Evolutionary conservation across 306 rosid species (phyloP).

Genomic region (Purshia tridentata): DNA sequence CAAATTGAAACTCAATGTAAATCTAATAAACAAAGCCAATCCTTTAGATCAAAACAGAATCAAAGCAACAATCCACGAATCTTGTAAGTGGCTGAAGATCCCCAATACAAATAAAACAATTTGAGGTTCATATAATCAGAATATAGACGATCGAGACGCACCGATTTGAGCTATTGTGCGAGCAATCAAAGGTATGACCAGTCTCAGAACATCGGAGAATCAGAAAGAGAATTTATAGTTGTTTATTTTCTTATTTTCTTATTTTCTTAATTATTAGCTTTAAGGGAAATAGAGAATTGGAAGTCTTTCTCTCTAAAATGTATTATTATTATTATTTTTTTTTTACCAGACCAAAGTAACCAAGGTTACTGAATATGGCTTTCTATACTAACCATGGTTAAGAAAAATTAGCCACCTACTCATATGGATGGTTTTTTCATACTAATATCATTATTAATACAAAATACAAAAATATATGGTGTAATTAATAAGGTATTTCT

Average conservation of each 20-base stretch:
- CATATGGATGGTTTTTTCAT: no score
- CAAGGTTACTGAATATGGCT: constrained; percentile 24
- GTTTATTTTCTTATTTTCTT: neutral
- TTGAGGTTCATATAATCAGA: constrained; percentile 23
- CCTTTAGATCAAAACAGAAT: constrained; percentile 50
- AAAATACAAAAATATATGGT: no score
- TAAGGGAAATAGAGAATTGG: constrained; percentile 9
- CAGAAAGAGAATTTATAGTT: constrained; percentile 33
- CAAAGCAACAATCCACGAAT: constrained; percentile 25
- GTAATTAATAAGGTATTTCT: no score
- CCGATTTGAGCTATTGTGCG: constrained; percentile 40
- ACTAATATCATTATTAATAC: no score
- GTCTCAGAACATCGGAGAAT: constrained; percentile 57
- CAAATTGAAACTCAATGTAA: constrained; percentile 31
- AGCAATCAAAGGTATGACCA: constrained; percentile 51
- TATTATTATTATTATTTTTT: constrained; percentile 6
- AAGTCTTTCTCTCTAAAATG: constrained; percentile 19
- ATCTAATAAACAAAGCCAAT: constrained; percentile 28
- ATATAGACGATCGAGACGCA: constrained; percentile 42
- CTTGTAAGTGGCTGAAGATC: constrained; percentile 44
- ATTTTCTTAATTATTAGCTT: neutral
- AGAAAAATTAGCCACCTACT: neutral
- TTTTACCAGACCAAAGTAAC: constrained; percentile 29
- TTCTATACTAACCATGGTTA: constrained; percentile 29
- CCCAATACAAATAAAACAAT: constrained; percentile 35